Conservation (phyloP, 169 alveolate genomes). For the Plasmodium fragile region DNA sequence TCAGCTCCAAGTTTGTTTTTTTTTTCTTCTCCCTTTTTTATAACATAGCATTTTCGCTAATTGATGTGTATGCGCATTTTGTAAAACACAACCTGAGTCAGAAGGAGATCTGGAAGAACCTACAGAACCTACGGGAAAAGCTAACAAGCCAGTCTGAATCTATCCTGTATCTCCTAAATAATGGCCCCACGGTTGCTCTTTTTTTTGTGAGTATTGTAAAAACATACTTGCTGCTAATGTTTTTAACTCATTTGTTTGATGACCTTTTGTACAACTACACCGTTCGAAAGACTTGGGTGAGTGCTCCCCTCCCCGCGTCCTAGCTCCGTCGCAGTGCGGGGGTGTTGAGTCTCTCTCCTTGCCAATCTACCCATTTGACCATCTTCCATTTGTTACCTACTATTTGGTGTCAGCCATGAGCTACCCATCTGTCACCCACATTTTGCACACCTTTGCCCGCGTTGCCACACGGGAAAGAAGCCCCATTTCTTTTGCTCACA, state of each 20-base stretch:
- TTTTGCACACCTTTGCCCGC: neutral
- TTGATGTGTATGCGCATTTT: slow-evolving; percentile 9
- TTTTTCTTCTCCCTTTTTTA: slow-evolving; percentile 37
- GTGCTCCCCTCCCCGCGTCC: neutral
- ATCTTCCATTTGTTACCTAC: neutral
- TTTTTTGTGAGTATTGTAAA: slow-evolving; percentile 42
- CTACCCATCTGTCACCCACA: neutral
- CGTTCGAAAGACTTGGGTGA: neutral
- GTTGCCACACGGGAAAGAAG: neutral
- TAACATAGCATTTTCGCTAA: slow-evolving; percentile 21
- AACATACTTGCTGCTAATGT: slow-evolving; percentile 30
- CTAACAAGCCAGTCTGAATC: slow-evolving; percentile 24
- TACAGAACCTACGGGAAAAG: slow-evolving; percentile 22
- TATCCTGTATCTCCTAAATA: slow-evolving; percentile 23
- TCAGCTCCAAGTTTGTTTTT: slow-evolving; percentile 36
- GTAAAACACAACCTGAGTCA: slow-evolving; percentile 16
- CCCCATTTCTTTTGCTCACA: neutral
- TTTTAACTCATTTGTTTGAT: slow-evolving; percentile 61
- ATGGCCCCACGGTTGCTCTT: slow-evolving; percentile 4
- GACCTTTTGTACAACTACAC: slow-evolving; percentile 28
- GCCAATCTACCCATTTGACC: neutral
- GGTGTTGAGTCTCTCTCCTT: neutral
- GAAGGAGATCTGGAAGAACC: slow-evolving; percentile 2
- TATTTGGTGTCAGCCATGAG: neutral
- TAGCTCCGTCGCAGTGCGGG: neutral